Percentiles rank a stretch among this genome's conserved stretches.
Conservation (phyloP, 805 yeast genomes). For the Sugiyamaella mastotermitis region DNA sequence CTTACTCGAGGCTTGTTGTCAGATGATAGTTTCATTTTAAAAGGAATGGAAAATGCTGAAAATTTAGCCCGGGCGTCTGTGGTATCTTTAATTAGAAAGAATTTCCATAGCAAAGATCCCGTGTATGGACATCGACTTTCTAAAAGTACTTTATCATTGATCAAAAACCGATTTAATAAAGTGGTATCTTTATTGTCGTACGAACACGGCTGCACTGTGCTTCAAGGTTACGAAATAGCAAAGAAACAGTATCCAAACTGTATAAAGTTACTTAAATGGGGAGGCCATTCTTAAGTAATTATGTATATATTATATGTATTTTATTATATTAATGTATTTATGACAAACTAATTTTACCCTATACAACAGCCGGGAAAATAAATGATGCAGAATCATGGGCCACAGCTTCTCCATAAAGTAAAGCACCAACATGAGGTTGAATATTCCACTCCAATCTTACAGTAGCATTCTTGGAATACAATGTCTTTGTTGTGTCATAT, state of each 20-base stretch:
- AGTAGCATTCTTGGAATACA: slow-evolving; percentile 51
- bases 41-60: slow-evolving; percentile 15
- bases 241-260: no score
- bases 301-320: slow-evolving; percentile 1
- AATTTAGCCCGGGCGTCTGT: no score
- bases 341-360: background rate
- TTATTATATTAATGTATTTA: background rate
- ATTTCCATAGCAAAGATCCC: no score
- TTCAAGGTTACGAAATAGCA: no score
- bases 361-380: slow-evolving; percentile 13
- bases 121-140: no score
- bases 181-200: no score
- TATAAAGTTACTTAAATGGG: no score
- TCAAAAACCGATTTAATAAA: no score
- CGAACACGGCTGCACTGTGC: no score
- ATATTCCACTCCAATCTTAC: slow-evolving; percentile 81
- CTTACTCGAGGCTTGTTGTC: slow-evolving; percentile 10
- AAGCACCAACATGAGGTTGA: slow-evolving; percentile 85
- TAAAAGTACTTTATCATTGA: no score
- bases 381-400: slow-evolving; percentile 15
- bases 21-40: slow-evolving; percentile 5
- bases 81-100: no score
- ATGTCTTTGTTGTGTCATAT: slow-evolving; percentile 71
- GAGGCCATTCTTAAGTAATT: no score
- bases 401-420: slow-evolving; percentile 57